A percentile compares a stretch with the other conserved stretches of the same genome.
These are phyloP conservation scores for Erythrophleum ivorense DNA, from an alignment of 331 rosid species.

Conservation along the genomic window DNA sequence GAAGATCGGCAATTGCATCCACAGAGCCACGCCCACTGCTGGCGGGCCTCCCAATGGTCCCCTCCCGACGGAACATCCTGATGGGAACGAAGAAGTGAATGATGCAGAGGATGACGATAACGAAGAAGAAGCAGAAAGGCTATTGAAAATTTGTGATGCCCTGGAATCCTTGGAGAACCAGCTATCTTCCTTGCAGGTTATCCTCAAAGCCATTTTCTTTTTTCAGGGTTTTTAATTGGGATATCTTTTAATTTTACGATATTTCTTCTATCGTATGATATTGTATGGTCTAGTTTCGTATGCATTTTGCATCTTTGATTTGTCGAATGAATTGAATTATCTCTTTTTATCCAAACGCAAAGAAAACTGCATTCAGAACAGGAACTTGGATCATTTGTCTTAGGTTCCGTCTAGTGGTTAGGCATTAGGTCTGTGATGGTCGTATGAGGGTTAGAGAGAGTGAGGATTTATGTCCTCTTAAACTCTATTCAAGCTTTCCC, in stretches of 20 bases:
- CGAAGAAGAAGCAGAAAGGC: constrained; percentile 47
- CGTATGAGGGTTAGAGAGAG: background rate
- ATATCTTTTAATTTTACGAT: background rate
- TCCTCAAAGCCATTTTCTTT: constrained; percentile 10
- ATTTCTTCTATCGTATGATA: background rate
- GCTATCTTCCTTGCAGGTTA: constrained; percentile 85
- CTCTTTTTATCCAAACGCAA: background rate
- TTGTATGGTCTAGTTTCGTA: background rate
- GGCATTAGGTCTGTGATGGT: constrained; percentile 8
- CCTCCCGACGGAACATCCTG: background rate
- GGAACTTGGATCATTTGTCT: background rate
- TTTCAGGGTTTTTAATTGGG: constrained; percentile 26
- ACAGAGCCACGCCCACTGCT: constrained; percentile 39
- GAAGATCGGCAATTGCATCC: constrained; percentile 75
- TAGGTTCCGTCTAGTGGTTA: background rate
- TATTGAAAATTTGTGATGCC: constrained; percentile 80
- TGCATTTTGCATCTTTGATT: background rate
- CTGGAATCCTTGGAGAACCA: constrained; percentile 86
- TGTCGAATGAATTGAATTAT: background rate
- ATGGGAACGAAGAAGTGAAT: constrained; percentile 32
- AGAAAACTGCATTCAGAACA: background rate
- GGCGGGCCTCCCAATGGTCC: constrained; percentile 35
- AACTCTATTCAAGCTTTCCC: background rate
- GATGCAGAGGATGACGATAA: constrained; percentile 7
- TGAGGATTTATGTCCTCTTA: background rate